Base-by-base conservation (phyloP, 2,329 filamentous ascomycete genomes). In the Dactylellina parvicollis region DNA sequence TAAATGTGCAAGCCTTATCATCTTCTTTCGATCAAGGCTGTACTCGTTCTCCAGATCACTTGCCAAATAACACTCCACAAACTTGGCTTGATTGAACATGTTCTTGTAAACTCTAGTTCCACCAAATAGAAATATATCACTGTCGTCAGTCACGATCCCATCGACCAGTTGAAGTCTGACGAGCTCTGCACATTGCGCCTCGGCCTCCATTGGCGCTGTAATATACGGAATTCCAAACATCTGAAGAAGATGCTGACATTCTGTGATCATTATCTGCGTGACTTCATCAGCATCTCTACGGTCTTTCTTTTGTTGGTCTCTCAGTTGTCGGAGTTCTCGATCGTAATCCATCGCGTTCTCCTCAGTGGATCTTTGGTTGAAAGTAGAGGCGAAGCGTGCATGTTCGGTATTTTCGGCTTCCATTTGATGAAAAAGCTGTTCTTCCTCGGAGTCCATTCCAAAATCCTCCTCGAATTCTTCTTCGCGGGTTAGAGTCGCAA, bases 61-160 rank as follows among this genome's bases (percentile, higher is more conserved):
- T 1, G 88, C 83, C 8, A 99, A 86, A 79, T 98, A 99, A 81
- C 95, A 98, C 82, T 99, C 95, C 42, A 99, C 95, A 77, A 92
- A 96, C 80, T 99, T 99, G 80, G 95, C 95, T 77, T 92, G 90
- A 81, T 97, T 99, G 84, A 99, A 99, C 92, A 99, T 96, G 83
- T 99, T 99, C 81, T 99, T 99, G 85, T 99, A 99, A 20, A 99
- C 90, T 16, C 94, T 86, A 0, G 92, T 99, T 36, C 95, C 96
- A 16, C 95, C 96, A 80, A 99, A 99, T 0, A 99, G 86, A 79
- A 99, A 99, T 0, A 90, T 96, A 83, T 99, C 95, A 1, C 91
- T 96, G 80, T 99, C 95, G 78, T 99, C 95, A 0, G 96, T 99
- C 28, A 99, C 93, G 74, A 99, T 96, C 10, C 96, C 95, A 79